Evolutionary conservation across 768 basidiomycete genomes (phyloP), one percentile per base, ranked within the genome.

Genomic region (Tulasnella sp.): DNA sequence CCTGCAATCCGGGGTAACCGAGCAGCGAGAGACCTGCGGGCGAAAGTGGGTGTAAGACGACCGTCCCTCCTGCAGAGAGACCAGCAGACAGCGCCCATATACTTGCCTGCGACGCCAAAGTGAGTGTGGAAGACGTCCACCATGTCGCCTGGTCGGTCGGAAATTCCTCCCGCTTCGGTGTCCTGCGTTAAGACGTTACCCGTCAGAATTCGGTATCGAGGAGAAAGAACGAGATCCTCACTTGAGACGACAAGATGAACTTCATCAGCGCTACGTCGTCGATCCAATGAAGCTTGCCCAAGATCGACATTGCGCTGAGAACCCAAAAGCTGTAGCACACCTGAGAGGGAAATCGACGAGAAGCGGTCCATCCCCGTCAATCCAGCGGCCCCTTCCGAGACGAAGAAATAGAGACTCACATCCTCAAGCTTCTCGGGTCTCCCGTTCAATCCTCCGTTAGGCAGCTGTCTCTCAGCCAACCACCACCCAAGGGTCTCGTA

Each of bases 281-380:
- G 77, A 99, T 96, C 94, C 95, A 98, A 0, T 84, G 80, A 3
- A 95, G 79, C 77, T 89, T 92, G 59, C 88, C 85, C 47, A 99
- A 80, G 72, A 98, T 95, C 32, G 94, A 87, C 68, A 98, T 80
- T 0, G 92, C 83, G 1, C 97, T 95, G 5, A 98, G 85, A 4
- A 95, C 93, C 95, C 95, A 99, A 81, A 94, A 94, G 76, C 92
- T 94, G 80, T 99, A 99, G 81, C 97, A 99, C 19, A 98, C 93
- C 94, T 96, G 37, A 44, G n/a, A 22, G 29, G 62, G 39, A 35
- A 7, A 26, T 6, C 41, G 69, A 59, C 32, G 64, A 47, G 17
- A 66, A 17, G 16, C 16, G 19, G 9, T 6, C 19, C n/a, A n/a
- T 37, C n/a, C 22, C 29, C 29, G 22, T 62, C 17, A 35, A 22